Evolutionary conservation across 2,329 filamentous ascomycete species (phyloP).

Genomic region (Herpotrichia juniperi): DNA sequence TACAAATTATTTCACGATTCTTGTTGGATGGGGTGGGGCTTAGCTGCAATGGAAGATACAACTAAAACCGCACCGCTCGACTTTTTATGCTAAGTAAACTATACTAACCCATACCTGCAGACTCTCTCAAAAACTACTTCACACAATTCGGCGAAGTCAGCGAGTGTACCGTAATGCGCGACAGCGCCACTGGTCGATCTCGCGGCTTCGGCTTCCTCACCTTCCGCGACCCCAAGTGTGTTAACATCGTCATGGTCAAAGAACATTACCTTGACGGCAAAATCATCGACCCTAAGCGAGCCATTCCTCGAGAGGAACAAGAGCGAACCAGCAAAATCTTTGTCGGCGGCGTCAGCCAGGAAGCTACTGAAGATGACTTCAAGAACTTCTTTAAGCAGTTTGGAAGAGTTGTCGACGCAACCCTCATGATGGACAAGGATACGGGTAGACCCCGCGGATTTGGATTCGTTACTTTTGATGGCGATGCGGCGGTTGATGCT

Average conservation of each 20-base stretch:
- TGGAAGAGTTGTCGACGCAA: constrained; percentile 93
- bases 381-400: constrained; percentile 97
- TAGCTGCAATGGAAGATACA: not conserved
- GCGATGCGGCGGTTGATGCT: constrained; percentile 90
- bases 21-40: not conserved
- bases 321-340: constrained; percentile 99
- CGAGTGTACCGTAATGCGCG: constrained; percentile 99
- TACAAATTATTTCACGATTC: not conserved
- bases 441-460: constrained; percentile 96
- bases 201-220: constrained; percentile 97
- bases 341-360: constrained; percentile 95
- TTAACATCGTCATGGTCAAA: constrained; percentile 99
- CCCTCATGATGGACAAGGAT: constrained; percentile 99
- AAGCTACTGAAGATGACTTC: constrained; percentile 95
- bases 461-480: constrained; percentile 98
- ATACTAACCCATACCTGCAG: constrained; percentile 54
- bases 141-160: constrained; percentile 96
- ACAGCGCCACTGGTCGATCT: constrained; percentile 90
- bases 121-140: constrained; percentile 96
- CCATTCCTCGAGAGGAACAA: constrained; percentile 96
- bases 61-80: not conserved
- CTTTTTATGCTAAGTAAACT: not conserved
- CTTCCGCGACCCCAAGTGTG: constrained; percentile 96
- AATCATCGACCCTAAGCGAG: constrained; percentile 97
- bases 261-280: constrained; percentile 98